Evolutionary conservation across 768 basidiomycete genomes (phyloP).

Genomic region (Lactarius akahatsu): DNA sequence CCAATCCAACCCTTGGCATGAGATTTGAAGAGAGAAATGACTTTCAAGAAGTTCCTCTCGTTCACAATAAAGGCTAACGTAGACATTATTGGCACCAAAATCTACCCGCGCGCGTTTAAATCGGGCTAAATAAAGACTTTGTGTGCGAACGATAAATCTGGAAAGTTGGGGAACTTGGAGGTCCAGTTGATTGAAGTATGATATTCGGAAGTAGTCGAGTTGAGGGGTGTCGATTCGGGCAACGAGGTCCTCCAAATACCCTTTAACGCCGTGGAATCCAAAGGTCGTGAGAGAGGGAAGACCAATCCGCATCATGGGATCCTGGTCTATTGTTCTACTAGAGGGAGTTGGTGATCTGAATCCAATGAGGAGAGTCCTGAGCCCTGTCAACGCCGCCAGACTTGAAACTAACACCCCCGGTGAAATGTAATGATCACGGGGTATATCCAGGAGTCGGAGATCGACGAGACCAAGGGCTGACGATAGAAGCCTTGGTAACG

Average conservation of each 20-base stretch:
- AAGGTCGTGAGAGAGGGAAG: slow-evolving; percentile 9
- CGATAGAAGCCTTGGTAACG: not conserved
- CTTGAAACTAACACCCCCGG: not conserved
- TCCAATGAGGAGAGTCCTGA: not conserved
- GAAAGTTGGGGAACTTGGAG: not conserved
- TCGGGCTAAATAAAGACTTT: not conserved
- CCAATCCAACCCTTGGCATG: not conserved
- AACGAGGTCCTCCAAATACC: slow-evolving; percentile 8
- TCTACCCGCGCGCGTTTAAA: not conserved
- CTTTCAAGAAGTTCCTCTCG: not conserved
- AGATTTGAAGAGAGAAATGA: not conserved
- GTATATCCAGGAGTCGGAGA: slow-evolving; percentile 2
- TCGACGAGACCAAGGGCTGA: slow-evolving; percentile 3
- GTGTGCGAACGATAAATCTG: not conserved
- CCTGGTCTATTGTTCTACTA: no score
- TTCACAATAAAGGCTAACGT: not conserved
- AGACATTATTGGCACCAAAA: not conserved
- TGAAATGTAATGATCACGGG: no score
- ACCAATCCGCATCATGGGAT: not conserved
- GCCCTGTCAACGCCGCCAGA: not conserved
- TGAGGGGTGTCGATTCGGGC: not conserved
- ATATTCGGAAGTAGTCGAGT: not conserved
- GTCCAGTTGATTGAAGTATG: slow-evolving; percentile 1
- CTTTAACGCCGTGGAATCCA: not conserved
- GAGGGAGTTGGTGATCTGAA: not conserved